phyloP scores from a whole-genome alignment of 768 basidiomycete genomes.

The Leccinum imitatum region DNA sequence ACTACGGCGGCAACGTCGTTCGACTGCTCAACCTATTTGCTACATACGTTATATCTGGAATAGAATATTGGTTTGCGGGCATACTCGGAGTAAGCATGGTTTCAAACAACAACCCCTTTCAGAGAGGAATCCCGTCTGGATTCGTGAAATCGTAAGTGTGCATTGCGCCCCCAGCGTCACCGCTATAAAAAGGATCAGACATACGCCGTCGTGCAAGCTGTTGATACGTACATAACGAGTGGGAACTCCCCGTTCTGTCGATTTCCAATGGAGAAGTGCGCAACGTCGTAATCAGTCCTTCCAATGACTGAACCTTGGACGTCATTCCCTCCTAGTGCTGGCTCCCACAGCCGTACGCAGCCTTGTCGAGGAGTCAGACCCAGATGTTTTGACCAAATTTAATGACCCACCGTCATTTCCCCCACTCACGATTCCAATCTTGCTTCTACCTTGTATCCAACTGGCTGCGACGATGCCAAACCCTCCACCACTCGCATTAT shows the following conservation, averaged over 20 bases:
- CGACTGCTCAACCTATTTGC: neutral
- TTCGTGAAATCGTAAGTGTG: slow-evolving; percentile 42
- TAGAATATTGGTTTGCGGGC: slow-evolving; percentile 8
- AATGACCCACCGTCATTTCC: slow-evolving; percentile 58
- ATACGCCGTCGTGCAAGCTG: neutral
- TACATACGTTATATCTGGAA: slow-evolving; percentile 2
- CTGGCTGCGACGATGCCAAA: slow-evolving; percentile 53
- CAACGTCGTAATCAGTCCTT: slow-evolving; percentile 55
- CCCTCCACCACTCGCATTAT: slow-evolving; percentile 25
- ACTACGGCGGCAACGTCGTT: neutral
- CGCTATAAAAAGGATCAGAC: slow-evolving; percentile 37
- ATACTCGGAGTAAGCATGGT: slow-evolving; percentile 4
- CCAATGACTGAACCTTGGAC: slow-evolving; percentile 51
- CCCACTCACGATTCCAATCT: slow-evolving; percentile 56
- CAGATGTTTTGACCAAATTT: neutral
- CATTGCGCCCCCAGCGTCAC: slow-evolving; percentile 49
- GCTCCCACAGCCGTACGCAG: slow-evolving; percentile 71
- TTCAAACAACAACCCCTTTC: neutral
- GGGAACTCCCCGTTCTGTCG: slow-evolving; percentile 48
- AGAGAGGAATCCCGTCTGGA: slow-evolving; percentile 20
- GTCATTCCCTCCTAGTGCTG: slow-evolving; percentile 39
- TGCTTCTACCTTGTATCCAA: slow-evolving; percentile 48
- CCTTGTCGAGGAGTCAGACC: slow-evolving; percentile 39
- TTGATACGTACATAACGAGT: slow-evolving; percentile 57
- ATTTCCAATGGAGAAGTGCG: slow-evolving; percentile 59